Evolutionary conservation across 192 early-diverging fungal genomes (phyloP), one percentile per base, ranked within the genome.

Genomic region (Rhizophlyctis rosea): DNA sequence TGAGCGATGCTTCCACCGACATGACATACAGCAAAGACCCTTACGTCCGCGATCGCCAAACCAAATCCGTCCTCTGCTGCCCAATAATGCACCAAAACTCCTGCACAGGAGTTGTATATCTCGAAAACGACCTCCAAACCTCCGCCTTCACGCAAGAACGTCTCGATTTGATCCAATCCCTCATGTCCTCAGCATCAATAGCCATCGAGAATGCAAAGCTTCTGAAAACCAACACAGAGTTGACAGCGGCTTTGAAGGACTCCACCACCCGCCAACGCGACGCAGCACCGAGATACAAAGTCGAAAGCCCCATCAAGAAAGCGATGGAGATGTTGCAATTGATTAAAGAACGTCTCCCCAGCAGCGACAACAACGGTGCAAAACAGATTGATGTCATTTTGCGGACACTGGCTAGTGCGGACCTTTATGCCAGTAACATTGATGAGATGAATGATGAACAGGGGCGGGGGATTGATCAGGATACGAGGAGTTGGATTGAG

Each of bases 401-500:
- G 59, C 62, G 55, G 44, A 68, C 74, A 7, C 64, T 84, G 57
- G 74, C 75, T 31, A 77, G 75, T 1, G 64, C 70, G 9, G 75
- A 78, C 47, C 56, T 84, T 24, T 84, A 79, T 55, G 53, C 66
- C 35, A 71, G 79, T 2, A 77, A 81, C 18, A 67, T 84, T n/a
- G 77, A 79, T 59, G 76, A 76, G 34, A 72, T 81, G 18, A 81
- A 84, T 50, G 79, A 79, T 53, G 70, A 78, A 56, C 54, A 77
- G 56, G 80, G 76, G n/a, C 30, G 64, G 35, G 76, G 74, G 2
- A 63, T 81, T 33, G 81, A 81, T 58, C 61, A 71, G 34, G 81
- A 81, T 61, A 79, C 79, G 24, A 81, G 79, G 55, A 62, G 58
- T 47, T 81, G 76, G 76, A 84, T 81, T 36, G 72, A 80, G 35